Evolutionary conservation across 2,329 filamentous ascomycete species (phyloP).

Genomic region (Sporothrix humicola): DNA sequence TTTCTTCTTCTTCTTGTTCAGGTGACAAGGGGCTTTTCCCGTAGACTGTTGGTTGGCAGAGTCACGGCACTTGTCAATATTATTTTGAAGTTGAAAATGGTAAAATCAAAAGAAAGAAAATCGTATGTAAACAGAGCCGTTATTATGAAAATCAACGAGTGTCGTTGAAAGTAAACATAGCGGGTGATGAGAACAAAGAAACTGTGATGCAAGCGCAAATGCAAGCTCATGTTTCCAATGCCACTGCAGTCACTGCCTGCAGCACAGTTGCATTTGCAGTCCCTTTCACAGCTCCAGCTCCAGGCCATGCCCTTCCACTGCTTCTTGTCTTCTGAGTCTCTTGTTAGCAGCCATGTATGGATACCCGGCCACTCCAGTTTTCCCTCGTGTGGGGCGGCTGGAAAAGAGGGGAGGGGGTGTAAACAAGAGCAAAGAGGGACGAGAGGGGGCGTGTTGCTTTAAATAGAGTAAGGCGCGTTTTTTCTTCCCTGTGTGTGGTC

Average conservation of each 20-base stretch:
- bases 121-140: not conserved
- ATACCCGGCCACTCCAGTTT: constrained; percentile 26
- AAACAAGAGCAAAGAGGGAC: too few species aligned
- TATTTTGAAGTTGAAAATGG: not conserved
- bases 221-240: not conserved
- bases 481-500: not conserved
- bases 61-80: not conserved
- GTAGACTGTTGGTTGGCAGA: too few species aligned
- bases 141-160: not conserved
- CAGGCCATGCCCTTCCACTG: not conserved
- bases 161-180: constrained; percentile 23
- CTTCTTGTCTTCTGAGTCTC: not conserved
- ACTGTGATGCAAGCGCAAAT: not conserved
- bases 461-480: constrained; percentile 31
- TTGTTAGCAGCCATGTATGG: constrained; percentile 30
- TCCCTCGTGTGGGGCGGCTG: constrained; percentile 26
- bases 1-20: not conserved
- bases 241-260: not conserved
- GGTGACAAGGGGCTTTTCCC: not conserved
- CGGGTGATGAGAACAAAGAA: constrained; percentile 10
- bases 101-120: not conserved
- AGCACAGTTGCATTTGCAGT: not conserved
- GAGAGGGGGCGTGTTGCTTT: constrained; percentile 31
- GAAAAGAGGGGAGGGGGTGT: constrained; percentile 1
- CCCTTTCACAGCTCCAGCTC: not conserved